These are phyloP conservation scores for Acaromyces ingoldii DNA, from an alignment of 1,284 basidiomycete genomes.

Conservation along the genomic window DNA sequence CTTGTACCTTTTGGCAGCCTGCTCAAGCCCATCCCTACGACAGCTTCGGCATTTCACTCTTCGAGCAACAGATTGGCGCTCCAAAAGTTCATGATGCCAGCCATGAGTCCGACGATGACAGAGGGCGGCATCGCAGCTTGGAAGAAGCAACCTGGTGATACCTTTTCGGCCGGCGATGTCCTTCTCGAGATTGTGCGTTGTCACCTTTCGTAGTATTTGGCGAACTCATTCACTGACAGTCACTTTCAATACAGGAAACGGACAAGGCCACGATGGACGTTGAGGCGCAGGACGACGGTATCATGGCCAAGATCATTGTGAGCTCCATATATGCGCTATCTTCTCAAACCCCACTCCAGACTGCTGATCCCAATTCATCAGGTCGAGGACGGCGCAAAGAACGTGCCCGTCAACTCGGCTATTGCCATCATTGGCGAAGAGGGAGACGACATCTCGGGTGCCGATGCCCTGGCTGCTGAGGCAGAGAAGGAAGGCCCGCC, in stretches of 20 bases:
- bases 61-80: slow-evolving; percentile 70
- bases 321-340: slow-evolving; percentile 52
- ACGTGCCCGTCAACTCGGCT: slow-evolving; percentile 73
- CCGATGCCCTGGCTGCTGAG: slow-evolving; percentile 69
- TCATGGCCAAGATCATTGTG: slow-evolving; percentile 89
- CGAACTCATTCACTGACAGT: not conserved
- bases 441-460: slow-evolving; percentile 83
- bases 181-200: slow-evolving; percentile 80
- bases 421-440: slow-evolving; percentile 90
- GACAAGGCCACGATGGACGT: slow-evolving; percentile 99
- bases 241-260: slow-evolving; percentile 67
- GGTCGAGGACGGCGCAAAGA: slow-evolving; percentile 78
- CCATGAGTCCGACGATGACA: slow-evolving; percentile 98
- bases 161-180: slow-evolving; percentile 84
- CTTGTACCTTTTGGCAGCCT: not conserved
- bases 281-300: slow-evolving; percentile 93
- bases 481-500: slow-evolving; percentile 22
- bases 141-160: slow-evolving; percentile 94
- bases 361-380: slow-evolving; percentile 48
- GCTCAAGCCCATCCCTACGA: not conserved
- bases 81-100: slow-evolving; percentile 90
- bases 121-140: slow-evolving; percentile 95
- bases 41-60: slow-evolving; percentile 10
- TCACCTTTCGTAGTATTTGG: not conserved
- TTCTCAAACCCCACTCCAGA: slow-evolving; percentile 56